Percentiles rank a stretch among this genome's conserved stretches.
Evolutionary conservation across 139 green algal species (phyloP).

Genomic region (Monoraphidium neglectum): DNA sequence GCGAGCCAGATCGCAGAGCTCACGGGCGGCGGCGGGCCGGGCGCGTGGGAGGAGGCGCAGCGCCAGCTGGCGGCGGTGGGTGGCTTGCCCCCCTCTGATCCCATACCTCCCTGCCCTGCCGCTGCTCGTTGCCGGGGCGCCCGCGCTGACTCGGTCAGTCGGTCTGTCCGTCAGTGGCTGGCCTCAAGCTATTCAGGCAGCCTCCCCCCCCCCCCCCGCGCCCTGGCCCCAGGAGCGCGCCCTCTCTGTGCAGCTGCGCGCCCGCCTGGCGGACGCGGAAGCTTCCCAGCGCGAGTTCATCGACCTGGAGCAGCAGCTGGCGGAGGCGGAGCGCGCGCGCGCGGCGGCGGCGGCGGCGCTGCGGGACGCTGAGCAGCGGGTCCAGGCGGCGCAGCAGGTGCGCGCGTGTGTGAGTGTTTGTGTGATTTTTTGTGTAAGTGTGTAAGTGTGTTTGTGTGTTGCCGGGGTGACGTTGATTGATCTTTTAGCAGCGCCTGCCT

Average conservation of each 20-base stretch:
- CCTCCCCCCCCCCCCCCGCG: no score
- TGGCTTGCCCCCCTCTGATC: neutral
- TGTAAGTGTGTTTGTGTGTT: neutral
- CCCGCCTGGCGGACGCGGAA: conserved; percentile 10
- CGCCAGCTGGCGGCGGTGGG: conserved; percentile 18
- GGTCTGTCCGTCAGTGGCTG: no score
- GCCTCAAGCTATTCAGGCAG: no score
- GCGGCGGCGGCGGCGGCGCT: conserved; percentile 19
- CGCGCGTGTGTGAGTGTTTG: no score
- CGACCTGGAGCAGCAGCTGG: conserved; percentile 31
- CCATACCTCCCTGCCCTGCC: neutral
- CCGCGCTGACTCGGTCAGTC: no score
- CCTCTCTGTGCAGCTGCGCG: conserved; percentile 1
- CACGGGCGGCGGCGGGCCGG: neutral
- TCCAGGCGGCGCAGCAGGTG: neutral
- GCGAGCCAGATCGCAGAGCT: neutral
- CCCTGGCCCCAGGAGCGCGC: conserved; percentile 26
- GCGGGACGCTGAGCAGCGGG: conserved; percentile 10
- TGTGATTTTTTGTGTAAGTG: no score
- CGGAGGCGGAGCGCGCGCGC: conserved; percentile 23
- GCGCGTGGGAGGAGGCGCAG: neutral
- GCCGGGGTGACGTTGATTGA: neutral
- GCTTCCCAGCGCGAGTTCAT: conserved; percentile 26
- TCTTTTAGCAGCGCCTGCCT: neutral
- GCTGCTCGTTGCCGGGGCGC: neutral